phyloP scores from a whole-genome alignment of 495 filamentous ascomycete genomes.

The Trichocladium antarcticum region DNA sequence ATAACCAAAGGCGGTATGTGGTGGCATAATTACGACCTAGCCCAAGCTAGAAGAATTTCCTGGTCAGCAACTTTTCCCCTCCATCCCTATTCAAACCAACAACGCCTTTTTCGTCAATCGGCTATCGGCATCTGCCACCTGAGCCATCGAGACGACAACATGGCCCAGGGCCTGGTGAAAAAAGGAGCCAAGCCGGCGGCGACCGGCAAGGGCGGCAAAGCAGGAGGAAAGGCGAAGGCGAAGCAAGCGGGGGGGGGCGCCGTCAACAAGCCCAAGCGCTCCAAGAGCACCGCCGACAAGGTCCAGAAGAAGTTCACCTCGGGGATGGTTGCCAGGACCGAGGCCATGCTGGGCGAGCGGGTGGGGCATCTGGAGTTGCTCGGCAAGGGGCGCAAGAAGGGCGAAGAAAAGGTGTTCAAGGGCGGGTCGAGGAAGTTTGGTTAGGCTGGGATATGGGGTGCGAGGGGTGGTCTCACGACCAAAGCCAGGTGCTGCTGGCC shows the following conservation, averaged over 20 bases:
- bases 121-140: too few relatives aligned
- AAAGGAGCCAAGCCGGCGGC: slow-evolving; percentile 24
- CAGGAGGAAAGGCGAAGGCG: slow-evolving; percentile 20
- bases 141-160: slow-evolving; percentile 7
- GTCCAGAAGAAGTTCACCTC: slow-evolving; percentile 32
- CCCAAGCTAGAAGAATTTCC: neutral
- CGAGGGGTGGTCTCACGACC: too few relatives aligned
- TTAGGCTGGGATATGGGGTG: slow-evolving; percentile 17
- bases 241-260: slow-evolving; percentile 11
- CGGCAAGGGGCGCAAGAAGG: slow-evolving; percentile 36
- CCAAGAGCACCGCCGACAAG: slow-evolving; percentile 34
- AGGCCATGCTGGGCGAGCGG: slow-evolving; percentile 37
- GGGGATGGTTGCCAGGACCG: slow-evolving; percentile 35
- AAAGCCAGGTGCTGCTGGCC: too few relatives aligned
- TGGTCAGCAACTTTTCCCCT: neutral
- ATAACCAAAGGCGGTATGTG: neutral
- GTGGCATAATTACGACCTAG: neutral
- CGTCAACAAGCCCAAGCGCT: slow-evolving; percentile 28
- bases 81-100: neutral
- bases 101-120: neutral
- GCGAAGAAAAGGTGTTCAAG: slow-evolving; percentile 24
- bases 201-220: slow-evolving; percentile 16
- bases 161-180: slow-evolving; percentile 39
- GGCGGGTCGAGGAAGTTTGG: slow-evolving; percentile 42
- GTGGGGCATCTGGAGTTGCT: slow-evolving; percentile 41